A percentile compares a stretch with the other conserved stretches of the same genome.
These are phyloP conservation scores for Eimeria acervulina DNA, from an alignment of 169 alveolate genomes.

Conservation along the genomic window DNA sequence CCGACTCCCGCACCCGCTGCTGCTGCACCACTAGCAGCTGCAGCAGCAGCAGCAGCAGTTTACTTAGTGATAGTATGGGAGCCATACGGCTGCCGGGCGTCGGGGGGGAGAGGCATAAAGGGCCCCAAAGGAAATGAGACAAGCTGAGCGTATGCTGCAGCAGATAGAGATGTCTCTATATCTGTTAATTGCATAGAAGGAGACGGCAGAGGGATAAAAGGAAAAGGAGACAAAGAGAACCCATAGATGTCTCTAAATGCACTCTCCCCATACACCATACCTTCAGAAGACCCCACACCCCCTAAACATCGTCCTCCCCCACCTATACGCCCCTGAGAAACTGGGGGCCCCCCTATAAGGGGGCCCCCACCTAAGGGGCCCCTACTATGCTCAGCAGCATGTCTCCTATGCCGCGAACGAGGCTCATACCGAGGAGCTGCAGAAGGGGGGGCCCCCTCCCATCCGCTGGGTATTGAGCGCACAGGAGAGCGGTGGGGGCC, in stretches of 20 bases:
- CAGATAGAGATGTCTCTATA: not conserved
- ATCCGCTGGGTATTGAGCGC: not conserved
- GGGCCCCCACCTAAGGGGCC: slow-evolving; percentile 13
- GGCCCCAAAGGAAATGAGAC: slow-evolving; percentile 4
- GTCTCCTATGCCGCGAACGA: not conserved
- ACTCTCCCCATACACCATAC: not conserved
- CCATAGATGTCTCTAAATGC: not conserved
- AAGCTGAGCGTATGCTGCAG: slow-evolving; percentile 21
- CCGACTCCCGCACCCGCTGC: too few species aligned
- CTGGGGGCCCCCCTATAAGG: slow-evolving; percentile 39
- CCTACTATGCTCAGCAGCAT: not conserved
- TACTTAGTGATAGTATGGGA: not conserved
- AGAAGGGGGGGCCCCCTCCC: not conserved
- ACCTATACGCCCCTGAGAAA: not conserved
- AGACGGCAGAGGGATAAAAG: not conserved
- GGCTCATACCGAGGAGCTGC: not conserved
- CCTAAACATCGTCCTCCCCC: not conserved
- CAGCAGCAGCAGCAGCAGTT: not conserved
- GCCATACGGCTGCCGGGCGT: not conserved
- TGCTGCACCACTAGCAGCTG: not conserved
- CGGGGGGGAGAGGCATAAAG: not conserved
- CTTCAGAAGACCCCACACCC: not conserved
- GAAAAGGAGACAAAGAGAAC: slow-evolving; percentile 1
- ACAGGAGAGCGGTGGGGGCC: not conserved
- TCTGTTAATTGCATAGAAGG: not conserved